These are phyloP conservation scores for Dictyostelium purpureum DNA, from an alignment of 78 protist species.

Conservation along the genomic window DNA sequence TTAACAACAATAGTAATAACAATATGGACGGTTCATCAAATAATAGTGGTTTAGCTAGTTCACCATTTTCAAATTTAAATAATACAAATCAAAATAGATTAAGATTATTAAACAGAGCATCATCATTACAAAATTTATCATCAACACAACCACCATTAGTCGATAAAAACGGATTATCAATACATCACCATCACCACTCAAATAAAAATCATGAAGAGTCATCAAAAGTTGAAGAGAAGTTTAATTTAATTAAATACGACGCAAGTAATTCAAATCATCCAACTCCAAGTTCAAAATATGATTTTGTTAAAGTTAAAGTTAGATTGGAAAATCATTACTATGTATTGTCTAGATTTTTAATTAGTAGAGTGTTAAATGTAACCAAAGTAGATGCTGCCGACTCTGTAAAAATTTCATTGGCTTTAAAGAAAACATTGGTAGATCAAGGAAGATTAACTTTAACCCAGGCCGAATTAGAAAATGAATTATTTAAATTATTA, in stretches of 20 bases:
- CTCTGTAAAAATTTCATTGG: slow-evolving; percentile 68
- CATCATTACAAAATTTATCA: slow-evolving; percentile 63
- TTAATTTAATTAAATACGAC: slow-evolving; percentile 54
- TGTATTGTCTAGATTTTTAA: slow-evolving; percentile 62
- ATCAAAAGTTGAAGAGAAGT: slow-evolving; percentile 28
- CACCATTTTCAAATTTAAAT: too few relatives aligned
- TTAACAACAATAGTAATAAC: too few relatives aligned
- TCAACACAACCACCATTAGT: background rate
- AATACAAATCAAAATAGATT: background rate
- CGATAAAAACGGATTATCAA: background rate
- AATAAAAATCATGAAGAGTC: background rate
- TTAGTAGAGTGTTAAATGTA: slow-evolving; percentile 63
- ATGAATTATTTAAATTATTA: slow-evolving; percentile 42
- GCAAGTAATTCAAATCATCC: slow-evolving; percentile 46
- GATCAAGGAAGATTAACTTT: slow-evolving; percentile 62
- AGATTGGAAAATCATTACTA: slow-evolving; percentile 62
- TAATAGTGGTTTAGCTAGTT: too few relatives aligned
- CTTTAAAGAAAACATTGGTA: slow-evolving; percentile 40
- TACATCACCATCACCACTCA: background rate
- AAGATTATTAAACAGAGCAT: slow-evolving; percentile 70
- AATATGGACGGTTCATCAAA: too few relatives aligned
- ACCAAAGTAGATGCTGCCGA: slow-evolving; percentile 77
- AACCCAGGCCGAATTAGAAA: slow-evolving; percentile 58
- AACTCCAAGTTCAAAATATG: slow-evolving; percentile 69
- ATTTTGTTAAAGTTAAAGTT: slow-evolving; percentile 72